Base-by-base conservation (phyloP, 352 stramenopile genomes). In the Phytophthora podocarpi region DNA sequence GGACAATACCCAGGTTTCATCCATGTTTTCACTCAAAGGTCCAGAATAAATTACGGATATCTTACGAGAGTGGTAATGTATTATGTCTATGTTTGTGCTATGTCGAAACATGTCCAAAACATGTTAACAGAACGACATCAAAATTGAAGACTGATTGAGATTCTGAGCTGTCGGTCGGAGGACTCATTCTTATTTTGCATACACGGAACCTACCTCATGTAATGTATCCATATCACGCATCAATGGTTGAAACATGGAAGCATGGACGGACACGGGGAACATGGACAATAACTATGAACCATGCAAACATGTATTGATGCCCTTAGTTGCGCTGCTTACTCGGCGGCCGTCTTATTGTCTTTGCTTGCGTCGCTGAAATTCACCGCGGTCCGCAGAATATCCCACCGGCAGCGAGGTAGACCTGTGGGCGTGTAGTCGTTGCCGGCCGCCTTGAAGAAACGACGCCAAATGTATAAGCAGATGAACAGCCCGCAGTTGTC, bases 401-500 rank as follows among this genome's bases (percentile, higher is more conserved):
- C 43, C n/a, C 27, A 52, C 3, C 43, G 43, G 4, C 27, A 28
- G 18, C 28, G n/a, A 16, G 16, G 43, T 3, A 52, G 11, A 18
- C 27, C 42, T 24, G 4, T 20, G 6, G 26, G 8, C 30, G 43
- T 31, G 28, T 52, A 52, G 28, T 49, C 27, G n/a, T 7, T 52
- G 15, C 28, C 43, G 11, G 10, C 27, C 11, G 30, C 43, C 43
- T 52, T 40, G 30, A 23, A 16, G 24, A 52, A 18, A 13, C 43
- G 43, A n/a, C 46, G 21, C 23, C 21, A 45, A 8, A 45, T 15
- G 32, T 32, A 54, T 6, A 54, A 11, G 21, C 46, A 46, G 34
- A 56, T 20, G 47, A 56, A 56, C 26, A 56, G 10, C 6, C 34
- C 47, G 12, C 32, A 45, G 20, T 46, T 56, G n/a, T 37, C 24